These are phyloP conservation scores for Hemisphaericaspora subhashii DNA, from an alignment of 1,139 yeast genomes.

Conservation along the genomic window DNA sequence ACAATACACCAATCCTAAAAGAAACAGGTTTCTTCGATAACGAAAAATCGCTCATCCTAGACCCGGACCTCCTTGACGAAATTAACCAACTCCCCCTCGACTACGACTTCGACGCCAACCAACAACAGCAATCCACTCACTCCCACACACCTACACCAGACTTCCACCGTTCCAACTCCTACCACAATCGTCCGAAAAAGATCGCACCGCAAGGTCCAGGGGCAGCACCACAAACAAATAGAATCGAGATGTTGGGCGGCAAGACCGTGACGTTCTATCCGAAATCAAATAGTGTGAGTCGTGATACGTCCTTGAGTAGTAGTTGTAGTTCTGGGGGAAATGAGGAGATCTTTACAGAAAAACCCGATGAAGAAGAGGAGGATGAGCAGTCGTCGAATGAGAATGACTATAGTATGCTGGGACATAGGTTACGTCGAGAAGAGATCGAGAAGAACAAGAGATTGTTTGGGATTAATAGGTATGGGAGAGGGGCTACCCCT, in stretches of 20 bases:
- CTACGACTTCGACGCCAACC: constrained; percentile 43
- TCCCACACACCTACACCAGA: constrained; percentile 5
- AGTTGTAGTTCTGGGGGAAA: constrained; percentile 27
- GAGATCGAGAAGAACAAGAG: too few species aligned
- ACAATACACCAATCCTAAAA: constrained; percentile 4
- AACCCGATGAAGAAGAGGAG: constrained; percentile 16
- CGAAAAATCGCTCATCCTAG: constrained; percentile 15
- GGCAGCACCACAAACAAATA: constrained; percentile 35
- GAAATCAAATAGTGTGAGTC: constrained; percentile 24
- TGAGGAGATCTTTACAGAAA: constrained; percentile 20
- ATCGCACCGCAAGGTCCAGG: constrained; percentile 32
- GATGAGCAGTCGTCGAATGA: constrained; percentile 3
- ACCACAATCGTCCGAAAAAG: constrained; percentile 25
- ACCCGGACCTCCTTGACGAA: constrained; percentile 50
- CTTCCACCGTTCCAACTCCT: constrained; percentile 35
- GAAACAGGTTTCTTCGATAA: constrained; percentile 1
- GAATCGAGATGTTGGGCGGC: constrained; percentile 48
- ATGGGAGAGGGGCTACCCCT: too few species aligned
- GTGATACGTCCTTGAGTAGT: constrained; percentile 29
- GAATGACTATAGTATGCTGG: constrained; percentile 1
- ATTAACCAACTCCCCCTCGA: constrained; percentile 61
- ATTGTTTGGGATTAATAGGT: background rate
- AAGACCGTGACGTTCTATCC: constrained; percentile 60
- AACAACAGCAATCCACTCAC: constrained; percentile 18
- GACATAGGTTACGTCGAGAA: too few species aligned